phyloP scores from a whole-genome alignment of 305 asterid genomes.

The Solanum chacoense region DNA sequence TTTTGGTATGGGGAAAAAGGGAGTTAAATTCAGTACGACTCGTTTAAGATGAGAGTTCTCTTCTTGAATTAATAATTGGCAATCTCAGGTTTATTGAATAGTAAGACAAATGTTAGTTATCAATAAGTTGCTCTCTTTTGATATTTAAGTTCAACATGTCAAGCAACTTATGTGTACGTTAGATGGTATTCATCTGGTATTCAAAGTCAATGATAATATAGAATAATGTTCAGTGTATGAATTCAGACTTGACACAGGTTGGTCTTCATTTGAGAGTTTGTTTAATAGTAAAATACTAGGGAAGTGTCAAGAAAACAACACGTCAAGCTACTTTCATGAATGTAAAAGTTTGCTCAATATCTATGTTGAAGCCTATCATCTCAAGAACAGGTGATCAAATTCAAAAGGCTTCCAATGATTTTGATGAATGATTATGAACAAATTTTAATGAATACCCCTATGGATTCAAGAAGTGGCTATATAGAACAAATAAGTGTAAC shows the following conservation, averaged over 20 bases:
- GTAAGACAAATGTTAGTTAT: not conserved
- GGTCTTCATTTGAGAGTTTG: not conserved
- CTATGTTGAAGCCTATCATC: not conserved
- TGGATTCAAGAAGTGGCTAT: not conserved
- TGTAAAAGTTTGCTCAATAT: not conserved
- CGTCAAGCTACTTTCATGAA: not conserved
- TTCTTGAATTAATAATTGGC: not conserved
- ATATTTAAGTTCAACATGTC: not conserved
- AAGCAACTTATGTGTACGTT: not conserved
- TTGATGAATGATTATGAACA: not conserved
- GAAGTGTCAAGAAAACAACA: not conserved
- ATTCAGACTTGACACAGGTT: not conserved
- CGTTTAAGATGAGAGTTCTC: not conserved
- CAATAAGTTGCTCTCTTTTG: not conserved
- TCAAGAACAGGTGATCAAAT: not conserved
- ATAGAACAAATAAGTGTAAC: not conserved
- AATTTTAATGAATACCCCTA: not conserved
- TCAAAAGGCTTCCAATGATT: not conserved
- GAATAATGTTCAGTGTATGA: not conserved
- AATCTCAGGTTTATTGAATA: not conserved
- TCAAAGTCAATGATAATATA: not conserved
- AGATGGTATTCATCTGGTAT: not conserved
- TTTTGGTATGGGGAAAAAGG: not conserved
- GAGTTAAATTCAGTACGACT: not conserved
- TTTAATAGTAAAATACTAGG: not conserved